phyloP scores from a whole-genome alignment of 2,329 filamentous ascomycete genomes.

The Lizonia empirigonia region DNA sequence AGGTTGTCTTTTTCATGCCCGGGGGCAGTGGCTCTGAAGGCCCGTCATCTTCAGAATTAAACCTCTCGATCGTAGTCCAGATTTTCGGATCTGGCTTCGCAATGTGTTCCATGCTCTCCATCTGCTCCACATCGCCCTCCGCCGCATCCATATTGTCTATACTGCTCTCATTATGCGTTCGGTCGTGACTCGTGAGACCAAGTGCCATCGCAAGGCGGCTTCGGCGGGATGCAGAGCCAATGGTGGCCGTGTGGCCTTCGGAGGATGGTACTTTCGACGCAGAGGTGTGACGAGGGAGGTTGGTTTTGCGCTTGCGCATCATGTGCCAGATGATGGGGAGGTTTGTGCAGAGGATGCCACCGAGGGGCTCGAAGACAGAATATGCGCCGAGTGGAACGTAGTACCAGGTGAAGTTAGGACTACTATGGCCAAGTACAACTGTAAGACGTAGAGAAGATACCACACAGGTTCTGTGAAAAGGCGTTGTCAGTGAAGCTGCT shows the following conservation, averaged over 20 bases:
- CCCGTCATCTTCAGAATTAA: conserved; percentile 11
- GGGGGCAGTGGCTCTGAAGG: conserved; percentile 19
- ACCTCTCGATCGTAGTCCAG: conserved; percentile 23
- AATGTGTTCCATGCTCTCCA: conserved; percentile 25
- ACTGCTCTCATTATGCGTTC: conserved; percentile 33
- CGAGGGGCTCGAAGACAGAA: conserved; percentile 43
- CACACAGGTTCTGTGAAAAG: conserved; percentile 35
- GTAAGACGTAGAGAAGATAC: conserved; percentile 40
- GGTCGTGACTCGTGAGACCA: conserved; percentile 30
- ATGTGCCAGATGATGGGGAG: conserved; percentile 45
- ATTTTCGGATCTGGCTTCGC: conserved; percentile 25
- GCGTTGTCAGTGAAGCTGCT: not conserved
- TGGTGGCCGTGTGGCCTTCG: conserved; percentile 25
- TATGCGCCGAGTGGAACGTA: conserved; percentile 44
- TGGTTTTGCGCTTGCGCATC: conserved; percentile 32
- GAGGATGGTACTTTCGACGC: conserved; percentile 24
- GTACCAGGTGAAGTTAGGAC: conserved; percentile 43
- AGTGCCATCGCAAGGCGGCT: conserved; percentile 29
- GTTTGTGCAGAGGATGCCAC: conserved; percentile 44
- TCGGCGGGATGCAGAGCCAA: conserved; percentile 29
- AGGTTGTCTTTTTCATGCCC: conserved; percentile 39
- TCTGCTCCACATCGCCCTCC: conserved; percentile 26
- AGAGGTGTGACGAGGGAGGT: conserved; percentile 19
- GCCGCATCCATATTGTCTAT: conserved; percentile 20
- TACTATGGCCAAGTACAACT: conserved; percentile 38